phyloP scores from a whole-genome alignment of 2,329 filamentous ascomycete genomes.

The Penicillium sp. region DNA sequence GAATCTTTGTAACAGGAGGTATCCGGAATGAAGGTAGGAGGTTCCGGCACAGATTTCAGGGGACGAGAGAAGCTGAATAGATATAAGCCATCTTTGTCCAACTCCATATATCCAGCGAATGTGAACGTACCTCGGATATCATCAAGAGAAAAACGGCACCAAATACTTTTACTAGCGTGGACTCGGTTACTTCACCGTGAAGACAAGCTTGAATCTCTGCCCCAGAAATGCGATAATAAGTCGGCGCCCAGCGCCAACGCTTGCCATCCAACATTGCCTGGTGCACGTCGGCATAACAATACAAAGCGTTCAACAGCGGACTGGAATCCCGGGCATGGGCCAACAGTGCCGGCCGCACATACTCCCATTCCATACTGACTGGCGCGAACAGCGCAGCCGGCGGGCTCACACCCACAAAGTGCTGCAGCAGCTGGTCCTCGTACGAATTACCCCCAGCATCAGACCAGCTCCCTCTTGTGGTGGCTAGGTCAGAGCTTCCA shows the following conservation, averaged over 20 bases:
- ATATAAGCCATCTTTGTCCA: conserved; percentile 2
- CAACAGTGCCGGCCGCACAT: conserved; percentile 29
- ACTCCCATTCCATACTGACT: conserved; percentile 36
- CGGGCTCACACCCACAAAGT: conserved; percentile 31
- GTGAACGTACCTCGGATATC: conserved; percentile 35
- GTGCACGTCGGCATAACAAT: conserved; percentile 38
- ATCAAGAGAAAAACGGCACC: conserved; percentile 36
- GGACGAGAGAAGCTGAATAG: conserved; percentile 28
- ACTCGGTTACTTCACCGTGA: conserved; percentile 27
- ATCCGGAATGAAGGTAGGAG: conserved; percentile 35
- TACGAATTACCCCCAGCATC: conserved; percentile 22
- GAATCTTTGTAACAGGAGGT: conserved; percentile 33
- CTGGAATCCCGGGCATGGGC: conserved; percentile 27
- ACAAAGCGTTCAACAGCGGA: conserved; percentile 32
- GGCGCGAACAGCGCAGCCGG: conserved; percentile 36
- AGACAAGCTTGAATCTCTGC: conserved; percentile 33
- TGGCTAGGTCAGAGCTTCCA: conserved; percentile 17
- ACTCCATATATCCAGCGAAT: background rate
- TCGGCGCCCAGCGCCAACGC: conserved; percentile 30
- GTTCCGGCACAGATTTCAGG: conserved; percentile 30
- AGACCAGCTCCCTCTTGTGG: conserved; percentile 21
- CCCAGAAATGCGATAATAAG: conserved; percentile 34
- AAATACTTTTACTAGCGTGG: conserved; percentile 29
- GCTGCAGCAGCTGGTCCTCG: conserved; percentile 33
- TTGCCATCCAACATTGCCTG: conserved; percentile 29